Base-by-base conservation (phyloP, 805 yeast species). In the Nakazawaea holstii region DNA sequence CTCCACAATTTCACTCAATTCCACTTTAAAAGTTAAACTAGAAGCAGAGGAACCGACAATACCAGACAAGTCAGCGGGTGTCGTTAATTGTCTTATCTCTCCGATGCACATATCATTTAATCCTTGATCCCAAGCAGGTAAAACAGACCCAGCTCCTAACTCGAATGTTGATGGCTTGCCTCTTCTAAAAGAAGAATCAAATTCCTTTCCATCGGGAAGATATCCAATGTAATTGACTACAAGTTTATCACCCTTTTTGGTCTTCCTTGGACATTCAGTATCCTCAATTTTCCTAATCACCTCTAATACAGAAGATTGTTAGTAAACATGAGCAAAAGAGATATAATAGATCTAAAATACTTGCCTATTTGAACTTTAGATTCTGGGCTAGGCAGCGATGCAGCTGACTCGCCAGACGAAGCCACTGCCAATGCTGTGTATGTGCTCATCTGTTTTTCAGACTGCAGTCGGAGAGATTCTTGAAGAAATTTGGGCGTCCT, bases 111-210 rank as follows among this genome's bases (percentile, higher is more conserved):
- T 87, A 30, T 57, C 43, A 7, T 14, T 26, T 42, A 88, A 67
- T 37, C 97, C 97, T 64, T 82, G 79, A 52, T 90, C 97, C 97
- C 97, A 90, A 49, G 96, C 96, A 49, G 73, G 60, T 59, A 90
- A 89, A 29, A 89, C 97, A 57, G 77, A 82, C 5, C 95, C 91
- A 24, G 66, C 63, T 38, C 97, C 97, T 44, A 91, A 67, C 14
- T 65, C 66, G 65, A 90, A 90, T 36, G 73, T 62, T 50, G 90
- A 70, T 41, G 97, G 97, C 39, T 64, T 56, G 13, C 79, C 80
- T 59, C 95, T 77, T 15, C 61, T 60, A 48, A 73, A 65, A 1
- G 95, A 86, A 9, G 87, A 77, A 64, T 91, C 97, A 59, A 90
- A 89, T 6, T 75, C 79, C 4, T 78, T 68, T 4, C 90, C 94